Base-by-base conservation (phyloP, 345 rosid genomes). In the Eucalyptus dawsonii region DNA sequence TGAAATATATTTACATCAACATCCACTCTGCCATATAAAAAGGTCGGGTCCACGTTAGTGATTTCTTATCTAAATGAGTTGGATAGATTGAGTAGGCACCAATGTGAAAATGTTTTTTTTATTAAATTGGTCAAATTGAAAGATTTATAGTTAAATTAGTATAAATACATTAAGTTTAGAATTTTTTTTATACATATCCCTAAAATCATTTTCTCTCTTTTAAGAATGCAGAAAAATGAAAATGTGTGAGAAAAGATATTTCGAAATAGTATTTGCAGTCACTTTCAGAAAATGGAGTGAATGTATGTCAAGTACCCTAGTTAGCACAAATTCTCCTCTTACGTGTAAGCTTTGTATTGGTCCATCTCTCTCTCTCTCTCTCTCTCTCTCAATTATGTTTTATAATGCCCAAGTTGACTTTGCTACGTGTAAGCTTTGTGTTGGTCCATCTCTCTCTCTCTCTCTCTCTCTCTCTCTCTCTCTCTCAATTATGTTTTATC, bases 1-100 rank as follows among this genome's bases (percentile, higher is more conserved):
- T 17, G 2, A 51, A 51, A 51, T 51, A 17, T 51, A 4, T 51
- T 51, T 17, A 51, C 54, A 51, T 51, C 0, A 16, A 0, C 2
- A 0, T 51, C 8, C 2, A 0, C 0, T 51, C 0, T 51, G 9
- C 21, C 54, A 16, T 2, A 51, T 16, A 16, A 51, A 1, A 0
- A 51, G 22, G 2, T 51, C 0, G 4, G 22, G 54, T 51, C 54
- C 9, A 51, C 0, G 4, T 51, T 51, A 17, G 54, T 51, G 9
- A 17, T 51, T 51, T 7, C 2, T 51, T 51, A 51, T 51, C 22
- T 51, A 51, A 51, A 51, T 51, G 1, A 51, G 9, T 0, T 51
- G 0, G 54, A 51, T 51, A 51, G 9, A 51, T 51, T 51, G 54
- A 51, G 54, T 51, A 1, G 9, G 22, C 54, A 0, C 22, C 0